Conservation (phyloP, 768 basidiomycete genomes). For the Coprinellus aureogranulatus region DNA sequence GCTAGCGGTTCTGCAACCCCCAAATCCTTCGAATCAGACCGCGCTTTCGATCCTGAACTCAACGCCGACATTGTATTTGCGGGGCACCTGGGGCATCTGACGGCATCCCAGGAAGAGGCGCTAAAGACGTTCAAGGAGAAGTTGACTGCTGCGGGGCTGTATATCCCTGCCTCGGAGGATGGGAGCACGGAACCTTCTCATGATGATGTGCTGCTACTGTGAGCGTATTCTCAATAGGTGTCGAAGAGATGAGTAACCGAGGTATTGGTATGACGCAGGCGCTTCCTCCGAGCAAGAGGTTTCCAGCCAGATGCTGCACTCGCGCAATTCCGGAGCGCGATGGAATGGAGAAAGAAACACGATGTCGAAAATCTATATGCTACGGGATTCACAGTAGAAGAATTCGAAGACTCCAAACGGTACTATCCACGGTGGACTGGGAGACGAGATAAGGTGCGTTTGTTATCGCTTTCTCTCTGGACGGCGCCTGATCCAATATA, state of each 20-base stretch:
- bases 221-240: too few species aligned
- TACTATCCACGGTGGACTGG: constrained; percentile 86
- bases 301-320: constrained; percentile 63
- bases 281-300: constrained; percentile 78
- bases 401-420: constrained; percentile 56
- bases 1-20: constrained; percentile 3
- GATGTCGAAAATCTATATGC: constrained; percentile 61
- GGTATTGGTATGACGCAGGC: constrained; percentile 42
- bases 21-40: background rate
- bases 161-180: constrained; percentile 29
- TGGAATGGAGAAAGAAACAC: constrained; percentile 66
- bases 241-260: too few species aligned
- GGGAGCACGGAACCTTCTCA: constrained; percentile 43
- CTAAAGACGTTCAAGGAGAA: constrained; percentile 53
- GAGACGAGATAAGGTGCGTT: constrained; percentile 64
- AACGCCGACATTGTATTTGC: constrained; percentile 24
- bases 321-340: constrained; percentile 66
- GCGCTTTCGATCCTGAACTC: background rate
- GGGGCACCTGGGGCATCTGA: constrained; percentile 57
- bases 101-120: constrained; percentile 44
- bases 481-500: constrained; percentile 20
- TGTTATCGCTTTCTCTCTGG: background rate
- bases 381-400: constrained; percentile 49
- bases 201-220: constrained; percentile 70
- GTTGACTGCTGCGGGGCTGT: constrained; percentile 51